phyloP scores from a whole-genome alignment of 768 basidiomycete genomes.

The Brasilioporus rufonigricans region DNA sequence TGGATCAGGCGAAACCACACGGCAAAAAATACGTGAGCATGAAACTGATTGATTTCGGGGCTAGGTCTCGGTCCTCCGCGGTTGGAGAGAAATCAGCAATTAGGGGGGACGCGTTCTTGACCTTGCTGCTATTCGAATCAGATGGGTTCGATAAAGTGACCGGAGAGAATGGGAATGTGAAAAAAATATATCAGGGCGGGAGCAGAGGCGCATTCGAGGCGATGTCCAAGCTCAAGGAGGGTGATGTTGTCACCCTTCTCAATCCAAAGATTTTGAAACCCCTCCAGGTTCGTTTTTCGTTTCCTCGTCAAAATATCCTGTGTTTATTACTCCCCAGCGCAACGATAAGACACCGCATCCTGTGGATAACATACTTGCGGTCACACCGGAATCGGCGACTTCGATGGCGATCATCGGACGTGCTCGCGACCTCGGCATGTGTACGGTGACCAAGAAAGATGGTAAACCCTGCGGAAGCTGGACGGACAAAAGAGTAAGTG shows the following conservation, averaged over 20 bases:
- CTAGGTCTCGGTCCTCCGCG: slow-evolving; percentile 52
- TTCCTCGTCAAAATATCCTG: not conserved
- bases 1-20: slow-evolving; percentile 36
- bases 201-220: slow-evolving; percentile 91
- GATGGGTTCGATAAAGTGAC: slow-evolving; percentile 63
- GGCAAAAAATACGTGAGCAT: slow-evolving; percentile 86
- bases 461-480: slow-evolving; percentile 82
- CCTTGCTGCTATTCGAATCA: slow-evolving; percentile 85
- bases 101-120: slow-evolving; percentile 81
- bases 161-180: slow-evolving; percentile 47
- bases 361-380: slow-evolving; percentile 74
- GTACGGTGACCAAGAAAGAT: slow-evolving; percentile 71
- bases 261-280: slow-evolving; percentile 88
- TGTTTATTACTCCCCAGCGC: slow-evolving; percentile 13
- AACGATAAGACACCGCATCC: slow-evolving; percentile 64
- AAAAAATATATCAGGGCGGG: slow-evolving; percentile 80
- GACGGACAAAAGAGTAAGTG: slow-evolving; percentile 86
- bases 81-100: slow-evolving; percentile 56
- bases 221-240: slow-evolving; percentile 81
- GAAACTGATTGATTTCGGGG: slow-evolving; percentile 80
- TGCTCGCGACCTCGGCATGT: slow-evolving; percentile 85
- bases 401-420: slow-evolving; percentile 85
- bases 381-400: slow-evolving; percentile 80
- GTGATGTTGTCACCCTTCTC: slow-evolving; percentile 85
- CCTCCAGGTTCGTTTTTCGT: slow-evolving; percentile 56